Evolutionary conservation across 176 grass and related monocot species (phyloP).

Genomic region (Cenchrus fungigraminus): DNA sequence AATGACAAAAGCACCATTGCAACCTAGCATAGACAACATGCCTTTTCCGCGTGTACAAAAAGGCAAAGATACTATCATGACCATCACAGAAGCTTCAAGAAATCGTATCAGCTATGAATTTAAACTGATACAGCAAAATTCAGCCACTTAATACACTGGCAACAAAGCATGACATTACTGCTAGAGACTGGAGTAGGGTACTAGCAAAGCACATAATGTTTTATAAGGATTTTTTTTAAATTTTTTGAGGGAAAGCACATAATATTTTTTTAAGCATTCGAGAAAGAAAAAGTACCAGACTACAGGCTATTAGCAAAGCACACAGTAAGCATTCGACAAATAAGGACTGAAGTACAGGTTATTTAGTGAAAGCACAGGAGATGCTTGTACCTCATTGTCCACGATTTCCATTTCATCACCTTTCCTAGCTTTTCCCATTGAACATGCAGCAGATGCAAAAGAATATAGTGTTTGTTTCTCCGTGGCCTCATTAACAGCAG

Average conservation of each 20-base stretch:
- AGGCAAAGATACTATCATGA: neutral
- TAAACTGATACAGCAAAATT: neutral
- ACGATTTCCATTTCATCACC: conserved; percentile 18
- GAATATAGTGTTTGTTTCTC: conserved; percentile 4
- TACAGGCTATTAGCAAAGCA: neutral
- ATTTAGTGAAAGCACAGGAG: neutral
- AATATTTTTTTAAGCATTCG: neutral
- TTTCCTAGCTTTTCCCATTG: conserved; percentile 7
- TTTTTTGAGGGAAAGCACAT: neutral
- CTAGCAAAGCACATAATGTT: neutral
- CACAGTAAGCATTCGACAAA: no score
- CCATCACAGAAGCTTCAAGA: neutral
- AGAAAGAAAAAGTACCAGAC: neutral
- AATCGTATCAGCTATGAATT: neutral
- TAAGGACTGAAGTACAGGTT: neutral
- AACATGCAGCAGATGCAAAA: neutral
- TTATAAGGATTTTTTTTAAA: no score
- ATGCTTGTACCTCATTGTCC: conserved; percentile 38
- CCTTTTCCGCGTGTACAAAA: neutral
- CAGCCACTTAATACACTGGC: neutral
- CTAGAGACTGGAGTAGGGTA: neutral
- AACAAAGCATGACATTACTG: neutral
- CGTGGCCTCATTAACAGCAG: neutral
- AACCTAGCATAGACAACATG: neutral
- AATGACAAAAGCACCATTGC: neutral